Conservation (phyloP, 2,329 filamentous ascomycete species). For the Pleurostoma richardsiae region DNA sequence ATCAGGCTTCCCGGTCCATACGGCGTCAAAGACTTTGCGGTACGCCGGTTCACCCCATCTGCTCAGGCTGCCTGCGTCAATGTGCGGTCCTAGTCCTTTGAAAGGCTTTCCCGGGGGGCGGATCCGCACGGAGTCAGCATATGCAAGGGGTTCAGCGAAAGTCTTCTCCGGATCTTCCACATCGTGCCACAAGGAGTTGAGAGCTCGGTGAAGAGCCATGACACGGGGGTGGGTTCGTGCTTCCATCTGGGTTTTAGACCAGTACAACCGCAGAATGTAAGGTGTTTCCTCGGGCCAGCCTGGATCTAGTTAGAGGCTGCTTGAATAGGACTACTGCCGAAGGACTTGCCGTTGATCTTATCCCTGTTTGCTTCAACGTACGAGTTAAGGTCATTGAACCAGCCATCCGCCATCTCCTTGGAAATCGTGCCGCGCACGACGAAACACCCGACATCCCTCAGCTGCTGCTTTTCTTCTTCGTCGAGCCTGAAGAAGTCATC, state of each 20-base stretch:
- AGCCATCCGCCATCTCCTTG: slow-evolving; percentile 3
- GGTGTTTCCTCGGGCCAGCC: slow-evolving; percentile 6
- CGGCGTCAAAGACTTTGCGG: slow-evolving; percentile 25
- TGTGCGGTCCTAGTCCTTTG: slow-evolving; percentile 34
- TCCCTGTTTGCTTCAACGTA: slow-evolving; percentile 5
- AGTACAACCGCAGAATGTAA: slow-evolving; percentile 4
- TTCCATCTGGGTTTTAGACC: slow-evolving; percentile 7
- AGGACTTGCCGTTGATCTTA: neutral
- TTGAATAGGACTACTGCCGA: neutral
- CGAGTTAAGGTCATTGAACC: slow-evolving; percentile 7
- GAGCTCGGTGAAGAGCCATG: slow-evolving; percentile 7
- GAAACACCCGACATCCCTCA: slow-evolving; percentile 17
- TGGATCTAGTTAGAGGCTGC: neutral
- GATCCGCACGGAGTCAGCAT: slow-evolving; percentile 31
- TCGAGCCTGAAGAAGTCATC: slow-evolving; percentile 18
- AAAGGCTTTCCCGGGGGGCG: slow-evolving; percentile 30
- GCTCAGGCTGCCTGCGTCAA: slow-evolving; percentile 35
- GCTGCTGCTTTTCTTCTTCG: slow-evolving; percentile 13
- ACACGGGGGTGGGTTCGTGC: slow-evolving; percentile 6
- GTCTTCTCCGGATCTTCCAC: slow-evolving; percentile 21
- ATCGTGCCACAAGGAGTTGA: slow-evolving; percentile 3
- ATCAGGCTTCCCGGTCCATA: slow-evolving; percentile 30
- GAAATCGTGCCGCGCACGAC: slow-evolving; percentile 11
- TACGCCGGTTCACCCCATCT: slow-evolving; percentile 35
- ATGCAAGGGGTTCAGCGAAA: slow-evolving; percentile 28